Evolutionary conservation across 305 asterid species (phyloP).

Genomic region (Fraxinus latifolia): DNA sequence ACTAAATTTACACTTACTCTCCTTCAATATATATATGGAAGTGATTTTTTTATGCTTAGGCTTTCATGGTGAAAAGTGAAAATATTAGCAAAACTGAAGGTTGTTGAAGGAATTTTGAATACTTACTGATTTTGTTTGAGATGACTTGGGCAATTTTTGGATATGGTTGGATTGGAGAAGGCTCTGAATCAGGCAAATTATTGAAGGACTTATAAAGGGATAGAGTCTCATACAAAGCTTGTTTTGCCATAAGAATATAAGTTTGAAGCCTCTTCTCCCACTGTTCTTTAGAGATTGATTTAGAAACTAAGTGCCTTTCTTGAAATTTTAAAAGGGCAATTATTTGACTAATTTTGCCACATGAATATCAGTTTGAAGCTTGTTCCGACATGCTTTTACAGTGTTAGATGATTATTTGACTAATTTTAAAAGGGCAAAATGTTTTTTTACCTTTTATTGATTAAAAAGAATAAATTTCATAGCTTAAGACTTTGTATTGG

Average conservation of each 20-base stretch:
- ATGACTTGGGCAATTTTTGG: constrained; percentile 6
- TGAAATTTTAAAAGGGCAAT: background rate
- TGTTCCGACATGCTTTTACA: no score
- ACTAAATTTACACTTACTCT: no score
- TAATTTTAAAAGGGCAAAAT: no score
- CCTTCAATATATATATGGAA: background rate
- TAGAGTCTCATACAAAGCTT: constrained; percentile 67
- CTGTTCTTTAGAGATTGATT: constrained; percentile 57
- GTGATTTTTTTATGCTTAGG: background rate
- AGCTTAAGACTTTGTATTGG: no score
- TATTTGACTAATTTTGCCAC: no score
- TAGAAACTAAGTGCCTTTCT: constrained; percentile 36
- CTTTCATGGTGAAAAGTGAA: background rate
- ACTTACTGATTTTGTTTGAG: constrained; percentile 24
- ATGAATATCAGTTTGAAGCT: no score
- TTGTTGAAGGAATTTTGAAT: constrained; percentile 24
- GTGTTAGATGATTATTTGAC: no score
- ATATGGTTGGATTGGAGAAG: constrained; percentile 18
- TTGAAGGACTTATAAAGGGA: constrained; percentile 38
- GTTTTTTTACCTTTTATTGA: no score
- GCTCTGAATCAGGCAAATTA: constrained; percentile 15
- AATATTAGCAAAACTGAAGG: constrained; percentile 31
- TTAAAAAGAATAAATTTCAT: no score
- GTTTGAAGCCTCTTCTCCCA: constrained; percentile 95
- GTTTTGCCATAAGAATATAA: constrained; percentile 73